phyloP scores from a whole-genome alignment of 1,284 basidiomycete species.

The Cystobasidium pallidum region DNA sequence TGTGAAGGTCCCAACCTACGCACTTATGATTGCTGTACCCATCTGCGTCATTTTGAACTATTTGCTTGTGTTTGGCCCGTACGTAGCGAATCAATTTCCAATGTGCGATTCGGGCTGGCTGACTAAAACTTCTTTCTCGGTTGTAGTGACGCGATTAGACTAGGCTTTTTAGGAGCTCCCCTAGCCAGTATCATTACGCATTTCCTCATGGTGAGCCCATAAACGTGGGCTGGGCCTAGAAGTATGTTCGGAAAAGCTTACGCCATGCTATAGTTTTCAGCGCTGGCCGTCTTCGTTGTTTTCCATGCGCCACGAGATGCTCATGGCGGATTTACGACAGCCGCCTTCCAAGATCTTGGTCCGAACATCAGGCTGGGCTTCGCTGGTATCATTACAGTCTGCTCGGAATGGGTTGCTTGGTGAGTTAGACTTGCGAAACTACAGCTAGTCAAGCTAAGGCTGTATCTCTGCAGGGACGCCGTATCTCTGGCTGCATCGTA shows the following conservation, averaged over 20 bases:
- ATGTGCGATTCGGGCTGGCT: neutral
- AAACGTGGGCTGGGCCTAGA: neutral
- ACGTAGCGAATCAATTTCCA: neutral
- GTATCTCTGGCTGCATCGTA: constrained; percentile 38
- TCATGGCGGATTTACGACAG: constrained; percentile 31
- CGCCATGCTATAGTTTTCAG: neutral
- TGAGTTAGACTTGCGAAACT: neutral
- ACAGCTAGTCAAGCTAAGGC: neutral
- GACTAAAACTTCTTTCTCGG: neutral
- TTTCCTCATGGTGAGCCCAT: constrained; percentile 15
- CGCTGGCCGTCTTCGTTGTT: constrained; percentile 6
- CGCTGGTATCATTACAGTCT: constrained; percentile 29
- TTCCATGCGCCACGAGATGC: constrained; percentile 21
- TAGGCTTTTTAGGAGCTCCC: constrained; percentile 32
- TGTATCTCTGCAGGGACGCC: constrained; percentile 7
- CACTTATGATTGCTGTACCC: constrained; percentile 22
- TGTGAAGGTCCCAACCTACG: constrained; percentile 25
- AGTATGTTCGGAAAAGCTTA: neutral
- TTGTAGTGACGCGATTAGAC: constrained; percentile 7
- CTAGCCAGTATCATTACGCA: constrained; percentile 30
- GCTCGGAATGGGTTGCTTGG: constrained; percentile 35
- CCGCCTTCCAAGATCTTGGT: constrained; percentile 33
- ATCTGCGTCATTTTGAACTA: constrained; percentile 15
- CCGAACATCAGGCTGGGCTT: constrained; percentile 33
- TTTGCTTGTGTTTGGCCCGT: constrained; percentile 18